These are phyloP conservation scores for Penicillium soppii DNA, from an alignment of 495 filamentous ascomycete species.

Conservation along the genomic window DNA sequence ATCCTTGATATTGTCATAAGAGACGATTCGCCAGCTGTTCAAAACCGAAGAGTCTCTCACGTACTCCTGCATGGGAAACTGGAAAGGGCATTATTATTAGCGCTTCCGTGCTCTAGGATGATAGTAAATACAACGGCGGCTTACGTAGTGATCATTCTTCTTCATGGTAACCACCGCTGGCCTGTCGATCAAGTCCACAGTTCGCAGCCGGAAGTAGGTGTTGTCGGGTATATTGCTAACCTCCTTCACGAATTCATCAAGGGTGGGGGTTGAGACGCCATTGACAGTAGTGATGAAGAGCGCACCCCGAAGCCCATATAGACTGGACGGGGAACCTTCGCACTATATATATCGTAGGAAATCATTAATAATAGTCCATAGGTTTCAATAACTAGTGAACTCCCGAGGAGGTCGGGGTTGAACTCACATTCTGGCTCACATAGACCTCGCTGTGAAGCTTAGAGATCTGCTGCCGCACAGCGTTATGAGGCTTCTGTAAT, in stretches of 20 bases:
- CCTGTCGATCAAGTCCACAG: conserved; percentile 95
- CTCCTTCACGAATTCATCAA: conserved; percentile 74
- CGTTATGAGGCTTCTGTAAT: conserved; percentile 90
- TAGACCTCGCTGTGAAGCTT: conserved; percentile 97
- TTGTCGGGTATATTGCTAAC: conserved; percentile 90
- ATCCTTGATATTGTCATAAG: conserved; percentile 69
- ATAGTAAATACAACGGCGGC: conserved; percentile 16
- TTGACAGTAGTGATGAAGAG: conserved; percentile 98
- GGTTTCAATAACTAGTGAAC: no score
- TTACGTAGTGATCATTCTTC: conserved; percentile 96
- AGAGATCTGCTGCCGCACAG: conserved; percentile 93
- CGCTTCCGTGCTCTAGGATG: neutral
- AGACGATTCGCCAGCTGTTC: conserved; percentile 69
- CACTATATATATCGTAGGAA: conserved; percentile 35
- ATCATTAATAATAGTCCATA: no score
- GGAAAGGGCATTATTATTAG: neutral
- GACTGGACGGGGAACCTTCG: conserved; percentile 82
- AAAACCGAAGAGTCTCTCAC: conserved; percentile 64
- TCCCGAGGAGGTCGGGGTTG: no score
- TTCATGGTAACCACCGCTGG: conserved; percentile 99
- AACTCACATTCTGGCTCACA: conserved; percentile 72
- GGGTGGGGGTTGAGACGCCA: conserved; percentile 74
- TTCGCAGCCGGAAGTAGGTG: conserved; percentile 91
- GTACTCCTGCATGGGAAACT: conserved; percentile 86
- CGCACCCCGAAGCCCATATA: conserved; percentile 89